Percentiles rank a stretch among this genome's conserved stretches.
phyloP scores from a whole-genome alignment of 331 rosid genomes.

The Erythrophleum ivorense region DNA sequence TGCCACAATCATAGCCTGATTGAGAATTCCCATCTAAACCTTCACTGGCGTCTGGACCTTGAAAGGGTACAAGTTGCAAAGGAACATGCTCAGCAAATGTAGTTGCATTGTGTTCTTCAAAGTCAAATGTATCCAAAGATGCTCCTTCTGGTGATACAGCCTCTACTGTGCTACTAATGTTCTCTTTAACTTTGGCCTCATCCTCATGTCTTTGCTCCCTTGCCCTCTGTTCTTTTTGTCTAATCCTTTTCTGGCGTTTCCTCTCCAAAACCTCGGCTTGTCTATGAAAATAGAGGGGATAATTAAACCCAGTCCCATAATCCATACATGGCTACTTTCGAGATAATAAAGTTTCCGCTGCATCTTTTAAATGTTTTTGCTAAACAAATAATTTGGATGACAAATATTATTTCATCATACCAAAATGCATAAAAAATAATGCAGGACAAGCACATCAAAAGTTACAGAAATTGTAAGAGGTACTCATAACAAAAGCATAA shows the following conservation, averaged over 20 bases:
- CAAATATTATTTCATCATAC: conserved; percentile 4
- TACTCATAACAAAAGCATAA: too few species aligned
- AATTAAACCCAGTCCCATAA: conserved; percentile 21
- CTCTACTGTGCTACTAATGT: conserved; percentile 43
- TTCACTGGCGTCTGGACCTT: conserved; percentile 48
- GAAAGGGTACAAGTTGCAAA: conserved; percentile 44
- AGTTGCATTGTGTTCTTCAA: conserved; percentile 42
- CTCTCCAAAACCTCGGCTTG: conserved; percentile 74
- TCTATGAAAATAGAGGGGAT: conserved; percentile 48
- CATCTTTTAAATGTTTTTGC: conserved; percentile 24
- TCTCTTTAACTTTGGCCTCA: conserved; percentile 45
- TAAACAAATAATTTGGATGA: conserved; percentile 5
- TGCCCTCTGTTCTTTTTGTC: conserved; percentile 76
- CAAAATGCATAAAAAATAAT: not conserved
- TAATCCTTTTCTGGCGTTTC: conserved; percentile 77
- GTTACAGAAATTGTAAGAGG: conserved; percentile 1
- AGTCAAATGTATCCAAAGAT: conserved; percentile 46
- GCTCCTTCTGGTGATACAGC: conserved; percentile 50
- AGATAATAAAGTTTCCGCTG: not conserved
- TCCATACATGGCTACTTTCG: conserved; percentile 16
- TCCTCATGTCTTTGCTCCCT: conserved; percentile 54
- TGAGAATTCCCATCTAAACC: conserved; percentile 44
- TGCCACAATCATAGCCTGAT: conserved; percentile 40
- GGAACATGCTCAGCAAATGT: conserved; percentile 45
- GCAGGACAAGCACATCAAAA: not conserved